Conservation (phyloP, 192 early-diverging fungal genomes). For the Phycomyces blakesleeanus region DNA sequence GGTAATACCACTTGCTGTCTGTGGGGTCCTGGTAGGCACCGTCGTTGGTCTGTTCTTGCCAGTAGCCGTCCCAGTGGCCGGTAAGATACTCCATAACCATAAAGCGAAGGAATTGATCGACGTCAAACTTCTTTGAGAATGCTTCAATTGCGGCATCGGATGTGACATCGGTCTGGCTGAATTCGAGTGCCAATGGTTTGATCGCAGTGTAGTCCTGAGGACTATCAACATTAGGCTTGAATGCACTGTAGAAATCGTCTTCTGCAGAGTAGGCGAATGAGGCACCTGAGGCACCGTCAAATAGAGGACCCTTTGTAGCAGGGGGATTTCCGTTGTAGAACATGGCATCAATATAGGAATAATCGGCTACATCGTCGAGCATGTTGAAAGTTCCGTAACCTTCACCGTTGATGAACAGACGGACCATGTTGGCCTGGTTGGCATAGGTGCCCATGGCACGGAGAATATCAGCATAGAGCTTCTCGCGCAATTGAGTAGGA, state of each 20-base stretch:
- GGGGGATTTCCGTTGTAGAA: conserved; percentile 36
- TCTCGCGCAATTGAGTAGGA: conserved; percentile 50
- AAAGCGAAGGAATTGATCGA: conserved; percentile 40
- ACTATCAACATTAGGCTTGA: conserved; percentile 24
- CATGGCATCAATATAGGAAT: conserved; percentile 40
- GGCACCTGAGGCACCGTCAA: conserved; percentile 45
- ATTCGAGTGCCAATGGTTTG: conserved; percentile 23
- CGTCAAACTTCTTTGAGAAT: conserved; percentile 32
- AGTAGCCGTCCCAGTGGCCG: conserved; percentile 48
- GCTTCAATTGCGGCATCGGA: conserved; percentile 30
- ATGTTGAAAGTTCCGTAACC: conserved; percentile 47
- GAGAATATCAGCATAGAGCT: conserved; percentile 42
- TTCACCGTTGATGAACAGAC: conserved; percentile 41
- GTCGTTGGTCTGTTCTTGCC: conserved; percentile 42
- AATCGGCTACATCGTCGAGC: conserved; percentile 40
- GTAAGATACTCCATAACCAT: conserved; percentile 50
- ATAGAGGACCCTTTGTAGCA: conserved; percentile 34
- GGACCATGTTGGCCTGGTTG: conserved; percentile 44
- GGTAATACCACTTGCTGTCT: conserved; percentile 37
- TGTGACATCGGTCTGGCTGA: conserved; percentile 22
- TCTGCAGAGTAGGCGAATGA: conserved; percentile 33
- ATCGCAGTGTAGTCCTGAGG: conserved; percentile 27
- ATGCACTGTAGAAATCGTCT: conserved; percentile 27
- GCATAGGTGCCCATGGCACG: conserved; percentile 40
- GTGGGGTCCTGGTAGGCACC: conserved; percentile 42